Evolutionary conservation across 83 land plant genomes (phyloP), one percentile per base, ranked within the genome.

Genomic region (Diphasiastrum complanatum): DNA sequence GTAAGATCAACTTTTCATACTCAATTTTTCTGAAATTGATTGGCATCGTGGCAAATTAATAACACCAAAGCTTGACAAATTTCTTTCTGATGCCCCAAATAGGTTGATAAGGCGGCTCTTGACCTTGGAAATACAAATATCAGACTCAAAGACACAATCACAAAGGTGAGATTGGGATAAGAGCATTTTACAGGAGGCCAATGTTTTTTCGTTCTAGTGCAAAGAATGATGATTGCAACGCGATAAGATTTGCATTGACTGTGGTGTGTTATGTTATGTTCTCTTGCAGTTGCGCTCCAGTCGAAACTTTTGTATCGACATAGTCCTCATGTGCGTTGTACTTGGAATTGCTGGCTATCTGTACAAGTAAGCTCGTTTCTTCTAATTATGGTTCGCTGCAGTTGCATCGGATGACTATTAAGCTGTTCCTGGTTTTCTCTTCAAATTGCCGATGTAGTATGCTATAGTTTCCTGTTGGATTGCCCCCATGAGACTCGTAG

Each of bases 261-360:
- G n/a, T n/a, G n/a, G n/a, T n/a, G n/a, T n/a, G n/a, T n/a, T n/a
- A n/a, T n/a, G n/a, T n/a, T n/a, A n/a, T n/a, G n/a, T n/a, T n/a
- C n/a, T n/a, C n/a, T 65, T 63, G 52, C 80, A 85, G 89, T 2
- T 82, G 73, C 75, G 89, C 33, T 82, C 86, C 6, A 85, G 81
- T 56, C 71, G 78, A 40, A 85, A 85, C 56, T 79, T 85, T 67
- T 79, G 80, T 66, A 73, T 82, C 25, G 89, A 85, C 52, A 85
- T 85, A 22, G 71, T 82, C 73, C 71, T 85, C 25, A 66, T 85
- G 47, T 83, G 83, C 50, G 61, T 85, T 24, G 48, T 85, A 45
- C 61, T 85, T 53, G 89, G 89, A 35, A 82, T 85, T 50, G 88
- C 78, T 33, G 69, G 82, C 19, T 84, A 84, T 60, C 64, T 81